phyloP scores from a whole-genome alignment of 1,139 yeast species.

The Candida albicans region DNA sequence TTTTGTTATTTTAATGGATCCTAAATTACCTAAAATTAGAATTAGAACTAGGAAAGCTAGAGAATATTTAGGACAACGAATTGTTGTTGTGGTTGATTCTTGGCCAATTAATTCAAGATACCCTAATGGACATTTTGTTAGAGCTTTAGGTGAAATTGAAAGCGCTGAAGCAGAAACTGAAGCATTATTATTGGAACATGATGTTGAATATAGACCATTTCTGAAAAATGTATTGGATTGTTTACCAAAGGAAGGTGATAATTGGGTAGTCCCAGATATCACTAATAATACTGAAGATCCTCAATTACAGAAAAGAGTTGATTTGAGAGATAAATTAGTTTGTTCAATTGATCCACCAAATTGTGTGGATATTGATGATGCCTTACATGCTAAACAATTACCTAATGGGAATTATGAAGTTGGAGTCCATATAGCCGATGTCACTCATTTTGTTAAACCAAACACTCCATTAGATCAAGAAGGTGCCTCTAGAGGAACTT shows the following conservation, averaged over 20 bases:
- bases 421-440: conserved; percentile 99
- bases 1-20: conserved; percentile 86
- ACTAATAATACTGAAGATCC: conserved; percentile 60
- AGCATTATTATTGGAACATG: conserved; percentile 89
- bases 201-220: conserved; percentile 95
- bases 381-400: conserved; percentile 79
- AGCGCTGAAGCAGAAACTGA: conserved; percentile 96
- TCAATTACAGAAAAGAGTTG: conserved; percentile 66
- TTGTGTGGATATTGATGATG: conserved; percentile 99
- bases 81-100: conserved; percentile 87
- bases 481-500: conserved; percentile 96
- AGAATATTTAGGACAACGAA: conserved; percentile 80
- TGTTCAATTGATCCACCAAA: conserved; percentile 98
- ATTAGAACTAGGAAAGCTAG: conserved; percentile 85
- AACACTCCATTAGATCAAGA: conserved; percentile 90
- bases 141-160: conserved; percentile 87
- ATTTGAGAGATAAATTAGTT: conserved; percentile 82
- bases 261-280: conserved; percentile 83
- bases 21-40: conserved; percentile 80
- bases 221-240: conserved; percentile 90
- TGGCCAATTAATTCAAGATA: conserved; percentile 86
- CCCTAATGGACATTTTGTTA: conserved; percentile 94
- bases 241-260: conserved; percentile 87
- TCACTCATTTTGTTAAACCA: conserved; percentile 93
- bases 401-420: conserved; percentile 96